phyloP scores from a whole-genome alignment of 768 basidiomycete species.

The Pulveroboletus sp. region DNA sequence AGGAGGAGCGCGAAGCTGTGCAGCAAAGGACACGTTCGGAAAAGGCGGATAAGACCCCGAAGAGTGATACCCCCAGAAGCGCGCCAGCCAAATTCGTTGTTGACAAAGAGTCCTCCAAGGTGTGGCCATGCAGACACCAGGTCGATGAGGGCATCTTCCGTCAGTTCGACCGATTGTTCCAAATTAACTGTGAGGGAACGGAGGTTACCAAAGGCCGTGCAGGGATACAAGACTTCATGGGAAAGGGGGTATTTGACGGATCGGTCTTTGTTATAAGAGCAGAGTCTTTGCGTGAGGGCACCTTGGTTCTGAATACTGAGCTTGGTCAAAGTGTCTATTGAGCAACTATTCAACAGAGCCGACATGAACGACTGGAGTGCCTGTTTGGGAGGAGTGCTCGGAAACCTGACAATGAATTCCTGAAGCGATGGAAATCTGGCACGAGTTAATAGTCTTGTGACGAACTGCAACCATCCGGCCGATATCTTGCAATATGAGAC shows the following conservation, averaged over 20 bases:
- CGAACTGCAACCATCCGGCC: neutral
- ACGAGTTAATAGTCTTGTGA: neutral
- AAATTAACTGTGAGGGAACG: neutral
- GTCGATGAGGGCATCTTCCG: neutral
- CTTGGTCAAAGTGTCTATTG: neutral
- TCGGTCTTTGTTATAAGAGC: neutral
- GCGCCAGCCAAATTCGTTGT: neutral
- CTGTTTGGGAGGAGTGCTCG: neutral
- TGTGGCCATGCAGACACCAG: conserved; percentile 3
- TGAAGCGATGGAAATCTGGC: neutral
- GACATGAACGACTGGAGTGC: neutral
- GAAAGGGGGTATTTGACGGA: neutral
- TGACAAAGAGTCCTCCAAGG: conserved; percentile 1
- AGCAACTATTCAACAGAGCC: neutral
- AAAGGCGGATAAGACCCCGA: conserved; percentile 3
- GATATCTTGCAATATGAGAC: conserved; percentile 1
- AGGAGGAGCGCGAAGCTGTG: neutral
- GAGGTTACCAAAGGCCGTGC: neutral
- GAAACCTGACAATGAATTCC: neutral
- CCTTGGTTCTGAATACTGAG: conserved; percentile 3
- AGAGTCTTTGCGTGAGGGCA: neutral
- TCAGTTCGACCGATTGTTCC: neutral
- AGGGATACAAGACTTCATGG: conserved; percentile 1
- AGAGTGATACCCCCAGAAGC: neutral
- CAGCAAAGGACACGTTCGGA: neutral